Base-by-base conservation (phyloP, 2,329 filamentous ascomycete genomes). In the Macrophomina tecta region DNA sequence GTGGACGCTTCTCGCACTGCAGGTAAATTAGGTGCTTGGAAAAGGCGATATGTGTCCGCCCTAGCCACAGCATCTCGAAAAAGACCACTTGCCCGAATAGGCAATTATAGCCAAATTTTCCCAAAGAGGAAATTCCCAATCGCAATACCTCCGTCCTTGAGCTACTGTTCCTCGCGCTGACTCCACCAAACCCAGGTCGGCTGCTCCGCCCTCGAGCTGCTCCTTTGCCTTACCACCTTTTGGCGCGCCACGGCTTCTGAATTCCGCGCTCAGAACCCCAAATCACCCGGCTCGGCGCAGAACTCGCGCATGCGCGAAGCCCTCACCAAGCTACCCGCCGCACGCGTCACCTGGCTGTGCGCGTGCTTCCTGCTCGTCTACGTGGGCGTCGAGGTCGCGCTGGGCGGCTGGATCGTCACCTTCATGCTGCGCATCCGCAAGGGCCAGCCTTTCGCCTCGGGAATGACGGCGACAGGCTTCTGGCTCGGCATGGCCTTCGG, bases 401-500 rank as follows among this genome's bases (percentile, higher is more conserved):
- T 93, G 2, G 90, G 90, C 23, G 92, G 92, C 16, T 95, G 92
- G 92, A 90, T 96, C 69, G 89, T 92, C 58, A 90, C 89, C 0
- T 96, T 97, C 75, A 96, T 97, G 91, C 87, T 94, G n/a, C 82
- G 86, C 23, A 89, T 93, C 30, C 86, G 93, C 14, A 77, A 89
- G 45, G 91, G 89, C 3, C 84, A 82, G 30, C 81, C 87, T 0
- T 94, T 95, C 73, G 84, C 88, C 2, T 89, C 90, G 40, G 92
- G 92, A 2, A 87, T 95, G 80, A 88, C 87, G 0, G 89, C 89
- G 0, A 94, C 91, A 0, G 89, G 91, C 0, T 96, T 94, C 79
- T 97, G 93, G 93, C 85, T 92, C 51, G 93, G 92, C 0, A 84
- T 96, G 69, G 94, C 92, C 0, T 77, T 92, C 0, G 92, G 93